A percentile compares a stretch with the other conserved stretches of the same genome.
phyloP scores from a whole-genome alignment of 2,329 filamentous ascomycete species.

The Clarireedia hainanense region DNA sequence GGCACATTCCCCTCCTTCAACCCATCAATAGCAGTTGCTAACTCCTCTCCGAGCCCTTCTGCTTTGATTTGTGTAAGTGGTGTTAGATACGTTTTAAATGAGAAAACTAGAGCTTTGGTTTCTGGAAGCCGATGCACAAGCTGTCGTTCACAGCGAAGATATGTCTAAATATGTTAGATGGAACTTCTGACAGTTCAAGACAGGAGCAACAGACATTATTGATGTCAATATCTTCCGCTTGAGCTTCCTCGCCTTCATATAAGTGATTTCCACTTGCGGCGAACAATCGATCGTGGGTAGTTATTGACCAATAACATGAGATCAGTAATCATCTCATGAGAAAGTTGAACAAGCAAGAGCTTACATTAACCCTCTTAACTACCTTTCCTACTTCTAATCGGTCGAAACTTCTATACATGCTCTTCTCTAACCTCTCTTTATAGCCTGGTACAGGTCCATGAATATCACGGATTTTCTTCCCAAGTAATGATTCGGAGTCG shows the following conservation, averaged over 20 bases:
- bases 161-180: slow-evolving; percentile 27
- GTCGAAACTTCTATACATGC: slow-evolving; percentile 56
- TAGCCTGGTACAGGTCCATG: slow-evolving; percentile 53
- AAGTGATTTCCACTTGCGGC: slow-evolving; percentile 34
- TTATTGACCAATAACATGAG: slow-evolving; percentile 35
- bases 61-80: slow-evolving; percentile 45
- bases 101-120: slow-evolving; percentile 48
- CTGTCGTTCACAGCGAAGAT: slow-evolving; percentile 51
- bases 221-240: slow-evolving; percentile 36
- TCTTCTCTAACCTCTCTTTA: slow-evolving; percentile 43
- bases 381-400: slow-evolving; percentile 43
- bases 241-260: slow-evolving; percentile 29
- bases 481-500: slow-evolving; percentile 46
- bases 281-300: slow-evolving; percentile 35
- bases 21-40: slow-evolving; percentile 52
- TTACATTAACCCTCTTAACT: slow-evolving; percentile 45
- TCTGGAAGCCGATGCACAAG: slow-evolving; percentile 50
- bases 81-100: slow-evolving; percentile 56
- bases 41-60: slow-evolving; percentile 44
- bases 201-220: slow-evolving; percentile 31
- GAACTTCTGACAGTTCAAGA: not conserved
- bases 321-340: not conserved
- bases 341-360: not conserved
- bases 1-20: slow-evolving; percentile 48
- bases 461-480: slow-evolving; percentile 43